Evolutionary conservation across 1,284 basidiomycete species (phyloP), one percentile per base, ranked within the genome.

Genomic region (Vanrija humicola): DNA sequence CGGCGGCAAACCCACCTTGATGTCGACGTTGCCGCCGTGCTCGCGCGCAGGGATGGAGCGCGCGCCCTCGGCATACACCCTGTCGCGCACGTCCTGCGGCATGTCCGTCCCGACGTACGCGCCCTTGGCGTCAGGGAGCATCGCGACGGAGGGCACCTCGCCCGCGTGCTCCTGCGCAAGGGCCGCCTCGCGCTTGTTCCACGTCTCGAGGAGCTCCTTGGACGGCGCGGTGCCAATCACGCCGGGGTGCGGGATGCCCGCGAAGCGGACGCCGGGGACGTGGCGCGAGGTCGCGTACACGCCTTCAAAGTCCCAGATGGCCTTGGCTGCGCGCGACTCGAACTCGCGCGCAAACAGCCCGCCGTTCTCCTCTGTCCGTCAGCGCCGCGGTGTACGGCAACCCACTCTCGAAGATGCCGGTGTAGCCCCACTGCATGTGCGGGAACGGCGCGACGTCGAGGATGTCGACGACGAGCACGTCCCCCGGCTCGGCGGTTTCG

Each of bases 361-460:
- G 9, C 57, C 57, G 38, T 58, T 58, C n/a, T 42, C 46, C 15
- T 40, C 51, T 53, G 18, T 6, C 3, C 2, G 29, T 44, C 40
- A 53, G 48, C 28, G 9, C 6, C 23, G 25, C 21, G 21, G 5
- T 23, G 21, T 1, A 8, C 10, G 1, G 4, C 12, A 5, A 50
- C 60, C n/a, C 38, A 60, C 56, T 50, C 46, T 61, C 59, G 39
- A 62, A 66, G 76, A 53, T 64, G 19, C 85, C 84, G 0, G 86
- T 87, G 68, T 88, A 89, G 0, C 87, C 88, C 88, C 87, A 90
- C 0, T 86, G 86, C 84, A 86, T 85, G 67, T 87, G 81, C 21
- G 86, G 84, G 66, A 87, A 88, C 3, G 87, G 84, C 18, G 75
- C 78, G 29, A 90, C 84, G 84, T 60, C 46, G 18, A 46, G 40